phyloP scores from a whole-genome alignment of 2,329 filamentous ascomycete genomes.

The Emergomyces africanus region DNA sequence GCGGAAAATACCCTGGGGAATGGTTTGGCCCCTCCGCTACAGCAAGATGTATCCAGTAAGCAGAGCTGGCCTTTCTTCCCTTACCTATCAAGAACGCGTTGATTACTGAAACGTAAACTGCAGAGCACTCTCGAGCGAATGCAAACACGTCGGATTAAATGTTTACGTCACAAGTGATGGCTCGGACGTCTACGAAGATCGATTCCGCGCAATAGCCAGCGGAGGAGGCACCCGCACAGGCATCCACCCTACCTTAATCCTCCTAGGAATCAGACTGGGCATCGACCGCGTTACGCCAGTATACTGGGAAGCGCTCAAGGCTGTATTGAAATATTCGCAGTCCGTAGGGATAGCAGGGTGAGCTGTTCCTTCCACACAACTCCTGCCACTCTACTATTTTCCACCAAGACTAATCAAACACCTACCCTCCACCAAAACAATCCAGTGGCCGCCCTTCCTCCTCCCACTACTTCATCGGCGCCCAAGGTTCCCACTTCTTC shows the following conservation, averaged over 20 bases:
- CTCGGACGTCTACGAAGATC: constrained; percentile 85
- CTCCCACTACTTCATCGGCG: constrained; percentile 64
- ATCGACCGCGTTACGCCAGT: constrained; percentile 91
- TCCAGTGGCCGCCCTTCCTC: constrained; percentile 77
- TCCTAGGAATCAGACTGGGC: constrained; percentile 78
- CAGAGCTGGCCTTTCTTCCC: constrained; percentile 6
- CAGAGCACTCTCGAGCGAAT: constrained; percentile 61
- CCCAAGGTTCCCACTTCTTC: constrained; percentile 68
- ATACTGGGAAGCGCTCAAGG: constrained; percentile 88
- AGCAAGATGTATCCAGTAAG: constrained; percentile 83
- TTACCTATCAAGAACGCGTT: neutral
- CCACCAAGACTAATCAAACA: neutral
- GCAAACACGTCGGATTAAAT: constrained; percentile 49
- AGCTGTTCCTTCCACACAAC: constrained; percentile 6
- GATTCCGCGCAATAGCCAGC: constrained; percentile 62
- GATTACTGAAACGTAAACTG: neutral
- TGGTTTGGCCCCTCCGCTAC: constrained; percentile 99
- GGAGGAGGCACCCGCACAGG: constrained; percentile 27
- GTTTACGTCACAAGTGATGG: constrained; percentile 87
- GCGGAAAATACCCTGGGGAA: constrained; percentile 89
- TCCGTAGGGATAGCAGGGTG: constrained; percentile 95
- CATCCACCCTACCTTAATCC: constrained; percentile 64
- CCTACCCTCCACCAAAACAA: neutral
- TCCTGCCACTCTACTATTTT: neutral
- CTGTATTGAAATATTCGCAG: constrained; percentile 72